Base-by-base conservation (phyloP, 805 yeast species). In the Lipomyces sp. region DNA sequence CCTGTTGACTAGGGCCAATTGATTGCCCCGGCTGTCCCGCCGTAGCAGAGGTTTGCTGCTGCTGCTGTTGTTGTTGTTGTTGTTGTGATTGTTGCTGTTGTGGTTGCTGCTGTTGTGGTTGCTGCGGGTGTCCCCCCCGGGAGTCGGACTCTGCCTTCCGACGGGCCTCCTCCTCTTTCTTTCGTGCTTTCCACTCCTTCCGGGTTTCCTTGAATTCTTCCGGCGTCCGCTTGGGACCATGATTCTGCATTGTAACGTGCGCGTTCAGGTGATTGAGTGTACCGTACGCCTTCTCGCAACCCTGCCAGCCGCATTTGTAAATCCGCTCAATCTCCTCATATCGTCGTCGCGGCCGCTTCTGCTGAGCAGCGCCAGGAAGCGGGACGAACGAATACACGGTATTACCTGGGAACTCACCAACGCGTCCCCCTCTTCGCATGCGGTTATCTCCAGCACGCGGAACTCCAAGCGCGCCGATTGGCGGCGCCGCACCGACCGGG, bases 211-310 rank as follows among this genome's bases (percentile, higher is more conserved):
- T 80, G 73, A 86, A 85, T 73, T 86, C 88, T 51, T 82, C 82
- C 0, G 88, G 87, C 48, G 77, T 76, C 45, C 88, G 78, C 73
- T 84, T 85, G 24, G 78, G 75, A 8, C 89, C 89, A 73, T 85
- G 89, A 15, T 78, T 79, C 65, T 86, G 87, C 69, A 83, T 78
- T 1, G 79, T 72, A 48, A 85, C 83, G 72, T 85, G 89, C 13
- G 87, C 85, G 70, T 85, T 85, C 45, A 85, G 75, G 73, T 85
- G 89, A 73, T 86, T 85, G 53, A 85, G 78, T 3, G 89, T 86
- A 13, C 89, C 89, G 71, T 85, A 85, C 7, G 84, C 83, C 75
- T 86, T 86, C 6, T 78, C 75, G 66, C 89, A 86, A 10, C 78
- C 79, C 33, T 76, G 75, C 69, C 73, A 81, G 61, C 79, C 83